These are phyloP conservation scores for Pezicula rhizophila DNA, from an alignment of 2,329 filamentous ascomycete species.

Conservation along the genomic window DNA sequence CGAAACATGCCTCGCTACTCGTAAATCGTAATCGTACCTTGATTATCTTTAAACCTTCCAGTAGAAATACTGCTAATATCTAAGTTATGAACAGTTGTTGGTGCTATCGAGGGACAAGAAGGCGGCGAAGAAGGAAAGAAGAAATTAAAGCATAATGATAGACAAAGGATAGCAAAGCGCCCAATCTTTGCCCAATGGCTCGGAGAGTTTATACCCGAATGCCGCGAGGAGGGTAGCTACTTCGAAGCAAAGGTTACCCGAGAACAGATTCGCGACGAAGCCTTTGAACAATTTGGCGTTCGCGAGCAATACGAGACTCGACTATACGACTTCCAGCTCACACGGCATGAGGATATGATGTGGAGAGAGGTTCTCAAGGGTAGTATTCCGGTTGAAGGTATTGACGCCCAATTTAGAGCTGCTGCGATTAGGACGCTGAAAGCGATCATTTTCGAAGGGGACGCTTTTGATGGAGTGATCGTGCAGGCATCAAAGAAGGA, in stretches of 20 bases:
- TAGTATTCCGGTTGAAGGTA: conserved; percentile 23
- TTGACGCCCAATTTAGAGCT: conserved; percentile 17
- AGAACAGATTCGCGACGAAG: conserved; percentile 43
- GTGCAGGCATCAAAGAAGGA: conserved; percentile 26
- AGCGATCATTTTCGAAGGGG: conserved; percentile 42
- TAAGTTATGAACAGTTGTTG: neutral
- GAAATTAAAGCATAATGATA: conserved; percentile 47
- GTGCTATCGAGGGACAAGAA: conserved; percentile 15
- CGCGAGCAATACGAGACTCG: conserved; percentile 37
- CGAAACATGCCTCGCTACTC: no score
- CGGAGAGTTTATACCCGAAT: conserved; percentile 54
- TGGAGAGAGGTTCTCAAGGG: conserved; percentile 40
- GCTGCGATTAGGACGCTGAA: conserved; percentile 37
- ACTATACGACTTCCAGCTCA: conserved; percentile 34
- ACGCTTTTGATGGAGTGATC: conserved; percentile 32
- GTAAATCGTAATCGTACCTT: no score
- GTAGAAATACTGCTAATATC: no score
- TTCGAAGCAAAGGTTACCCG: conserved; percentile 27
- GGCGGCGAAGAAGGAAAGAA: conserved; percentile 28
- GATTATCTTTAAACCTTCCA: no score
- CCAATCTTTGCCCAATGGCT: conserved; percentile 55
- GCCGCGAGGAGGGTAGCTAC: conserved; percentile 35
- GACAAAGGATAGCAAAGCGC: conserved; percentile 47
- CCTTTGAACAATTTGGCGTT: conserved; percentile 45
- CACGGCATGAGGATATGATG: conserved; percentile 37